These are phyloP conservation scores for Galerina sulciceps DNA, from an alignment of 768 basidiomycete genomes.

Conservation along the genomic window DNA sequence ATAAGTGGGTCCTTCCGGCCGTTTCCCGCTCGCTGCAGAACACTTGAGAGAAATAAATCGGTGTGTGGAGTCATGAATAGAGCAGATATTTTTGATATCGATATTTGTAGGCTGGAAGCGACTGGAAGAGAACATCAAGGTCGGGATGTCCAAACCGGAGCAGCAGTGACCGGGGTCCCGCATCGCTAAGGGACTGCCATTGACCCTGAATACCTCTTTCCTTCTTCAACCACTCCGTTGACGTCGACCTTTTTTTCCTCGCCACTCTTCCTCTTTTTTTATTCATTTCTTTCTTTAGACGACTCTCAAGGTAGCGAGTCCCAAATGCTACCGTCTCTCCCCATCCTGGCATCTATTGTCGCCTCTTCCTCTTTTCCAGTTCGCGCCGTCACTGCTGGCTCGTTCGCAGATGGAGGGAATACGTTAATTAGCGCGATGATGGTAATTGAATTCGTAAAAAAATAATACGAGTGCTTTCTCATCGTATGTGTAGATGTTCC, in stretches of 20 bases:
- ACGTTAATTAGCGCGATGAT: constrained; percentile 57
- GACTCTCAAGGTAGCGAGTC: constrained; percentile 9
- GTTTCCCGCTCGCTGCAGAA: no score
- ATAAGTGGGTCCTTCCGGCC: no score
- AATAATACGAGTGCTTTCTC: constrained; percentile 1
- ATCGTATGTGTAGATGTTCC: constrained; percentile 60
- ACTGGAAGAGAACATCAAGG: neutral
- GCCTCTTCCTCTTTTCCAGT: constrained; percentile 34
- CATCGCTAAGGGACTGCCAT: no score
- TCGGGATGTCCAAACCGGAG: neutral
- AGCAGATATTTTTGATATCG: no score
- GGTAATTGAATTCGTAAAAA: constrained; percentile 33
- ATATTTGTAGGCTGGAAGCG: neutral
- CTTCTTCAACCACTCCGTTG: neutral
- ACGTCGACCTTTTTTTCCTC: constrained; percentile 1
- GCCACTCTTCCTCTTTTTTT: neutral
- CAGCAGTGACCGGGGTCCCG: neutral
- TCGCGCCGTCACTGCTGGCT: constrained; percentile 42
- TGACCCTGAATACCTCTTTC: no score
- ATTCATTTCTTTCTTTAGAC: constrained; percentile 14
- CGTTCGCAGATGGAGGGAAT: constrained; percentile 49
- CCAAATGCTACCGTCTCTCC: constrained; percentile 27
- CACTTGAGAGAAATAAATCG: no score
- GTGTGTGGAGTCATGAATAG: no score
- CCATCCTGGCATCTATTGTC: constrained; percentile 48